Percentiles rank a stretch among this genome's conserved stretches.
These are phyloP conservation scores for Oemleria cerasiformis DNA, from an alignment of 306 rosid genomes.

Conservation along the genomic window DNA sequence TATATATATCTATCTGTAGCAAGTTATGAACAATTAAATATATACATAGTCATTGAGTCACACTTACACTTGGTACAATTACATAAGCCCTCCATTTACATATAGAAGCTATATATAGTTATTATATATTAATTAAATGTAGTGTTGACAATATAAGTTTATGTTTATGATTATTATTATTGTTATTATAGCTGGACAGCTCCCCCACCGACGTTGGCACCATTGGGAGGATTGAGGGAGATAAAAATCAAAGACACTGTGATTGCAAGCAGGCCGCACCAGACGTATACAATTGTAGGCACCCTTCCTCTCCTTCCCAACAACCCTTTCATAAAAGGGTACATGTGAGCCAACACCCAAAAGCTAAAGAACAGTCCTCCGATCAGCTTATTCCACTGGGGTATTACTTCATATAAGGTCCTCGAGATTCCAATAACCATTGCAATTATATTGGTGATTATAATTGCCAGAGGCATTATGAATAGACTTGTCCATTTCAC, in stretches of 20 bases:
- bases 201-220: constrained; percentile 16
- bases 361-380: constrained; percentile 76
- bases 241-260: constrained; percentile 73
- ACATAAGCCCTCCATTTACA: too few relatives aligned
- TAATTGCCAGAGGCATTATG: constrained; percentile 65
- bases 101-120: too few relatives aligned
- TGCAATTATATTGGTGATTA: constrained; percentile 49
- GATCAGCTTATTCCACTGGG: constrained; percentile 64
- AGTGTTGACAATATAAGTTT: too few relatives aligned
- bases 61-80: too few relatives aligned
- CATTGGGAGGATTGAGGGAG: constrained; percentile 54
- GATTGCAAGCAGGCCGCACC: constrained; percentile 75
- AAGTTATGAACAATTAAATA: too few relatives aligned
- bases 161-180: background rate
- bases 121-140: too few relatives aligned
- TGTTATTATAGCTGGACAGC: constrained; percentile 14
- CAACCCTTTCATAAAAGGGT: constrained; percentile 87
- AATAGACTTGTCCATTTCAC: constrained; percentile 87
- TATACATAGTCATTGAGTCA: too few relatives aligned
- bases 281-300: constrained; percentile 68
- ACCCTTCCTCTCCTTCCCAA: constrained; percentile 83
- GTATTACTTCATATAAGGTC: constrained; percentile 70
- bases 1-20: too few relatives aligned
- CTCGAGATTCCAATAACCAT: constrained; percentile 57
- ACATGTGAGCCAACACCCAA: constrained; percentile 86